These are phyloP conservation scores for Deakozyma indianensis DNA, from an alignment of 805 yeast species.

Conservation along the genomic window DNA sequence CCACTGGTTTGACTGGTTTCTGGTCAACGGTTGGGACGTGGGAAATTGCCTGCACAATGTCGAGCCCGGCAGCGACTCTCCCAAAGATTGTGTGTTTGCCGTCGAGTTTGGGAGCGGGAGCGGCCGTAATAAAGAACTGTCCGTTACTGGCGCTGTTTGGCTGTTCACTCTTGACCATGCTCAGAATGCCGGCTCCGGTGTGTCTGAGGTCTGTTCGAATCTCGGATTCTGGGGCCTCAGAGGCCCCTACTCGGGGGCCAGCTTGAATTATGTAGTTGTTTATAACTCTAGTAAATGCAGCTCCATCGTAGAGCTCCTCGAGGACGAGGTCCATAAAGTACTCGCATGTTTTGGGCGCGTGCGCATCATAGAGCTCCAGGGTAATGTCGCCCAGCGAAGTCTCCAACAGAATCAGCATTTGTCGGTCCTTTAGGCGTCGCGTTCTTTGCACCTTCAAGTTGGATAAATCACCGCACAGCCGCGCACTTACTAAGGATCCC, in stretches of 20 bases:
- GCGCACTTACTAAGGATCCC: not conserved
- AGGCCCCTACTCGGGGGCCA: not conserved
- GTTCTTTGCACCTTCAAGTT: not conserved
- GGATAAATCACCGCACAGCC: not conserved
- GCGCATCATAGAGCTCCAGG: not conserved
- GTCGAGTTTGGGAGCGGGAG: not conserved
- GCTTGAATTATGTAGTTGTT: not conserved
- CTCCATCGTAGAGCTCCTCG: not conserved
- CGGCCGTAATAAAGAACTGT: not conserved
- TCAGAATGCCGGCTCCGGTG: not conserved
- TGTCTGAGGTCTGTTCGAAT: not conserved
- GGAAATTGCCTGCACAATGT: not conserved
- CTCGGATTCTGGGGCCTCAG: not conserved
- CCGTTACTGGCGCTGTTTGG: not conserved
- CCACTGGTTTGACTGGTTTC: not conserved
- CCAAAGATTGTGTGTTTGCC: conserved; percentile 1
- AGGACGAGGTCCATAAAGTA: not conserved
- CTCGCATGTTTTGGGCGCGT: conserved; percentile 1
- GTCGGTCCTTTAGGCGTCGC: not conserved
- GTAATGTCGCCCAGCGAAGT: not conserved
- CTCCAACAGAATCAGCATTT: not conserved
- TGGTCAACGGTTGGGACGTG: not conserved
- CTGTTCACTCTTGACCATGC: not conserved
- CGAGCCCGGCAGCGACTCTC: not conserved
- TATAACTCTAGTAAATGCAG: not conserved